Evolutionary conservation across 176 grass and related monocot genomes (phyloP).

Genomic region (Musa acuminata): DNA sequence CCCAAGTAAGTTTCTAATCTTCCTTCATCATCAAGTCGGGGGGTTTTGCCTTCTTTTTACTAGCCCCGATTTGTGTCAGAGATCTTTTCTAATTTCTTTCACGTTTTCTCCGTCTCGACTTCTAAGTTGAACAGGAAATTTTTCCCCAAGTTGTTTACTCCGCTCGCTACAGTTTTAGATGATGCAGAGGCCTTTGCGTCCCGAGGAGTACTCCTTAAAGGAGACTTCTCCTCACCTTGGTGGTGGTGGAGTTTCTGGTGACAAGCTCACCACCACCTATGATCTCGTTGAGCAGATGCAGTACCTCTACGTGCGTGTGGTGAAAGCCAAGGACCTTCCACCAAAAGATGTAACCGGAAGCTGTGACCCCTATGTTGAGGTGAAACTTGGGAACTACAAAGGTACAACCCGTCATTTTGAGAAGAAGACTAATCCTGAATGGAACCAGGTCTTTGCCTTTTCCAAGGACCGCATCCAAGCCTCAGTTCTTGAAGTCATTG

Average conservation of each 20-base stretch:
- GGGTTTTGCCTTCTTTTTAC: neutral
- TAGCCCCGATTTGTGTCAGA: neutral
- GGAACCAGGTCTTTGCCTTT: constrained; percentile 69
- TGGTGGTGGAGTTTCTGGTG: constrained; percentile 35
- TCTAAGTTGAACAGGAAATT: neutral
- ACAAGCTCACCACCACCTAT: constrained; percentile 62
- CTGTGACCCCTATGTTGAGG: constrained; percentile 59
- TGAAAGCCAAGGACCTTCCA: constrained; percentile 57
- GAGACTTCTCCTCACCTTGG: constrained; percentile 39
- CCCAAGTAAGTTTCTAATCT: neutral
- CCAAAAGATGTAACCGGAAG: constrained; percentile 51
- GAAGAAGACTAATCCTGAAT: constrained; percentile 60
- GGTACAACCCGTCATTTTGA: constrained; percentile 46
- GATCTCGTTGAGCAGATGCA: constrained; percentile 74
- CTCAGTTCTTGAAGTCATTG: constrained; percentile 40
- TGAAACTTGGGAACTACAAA: constrained; percentile 59
- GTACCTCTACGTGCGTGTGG: constrained; percentile 61
- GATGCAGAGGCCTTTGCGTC: constrained; percentile 36
- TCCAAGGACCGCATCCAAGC: constrained; percentile 62
- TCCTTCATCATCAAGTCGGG: neutral
- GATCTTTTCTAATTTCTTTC: neutral
- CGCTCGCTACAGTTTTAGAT: constrained; percentile 6
- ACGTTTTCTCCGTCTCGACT: neutral
- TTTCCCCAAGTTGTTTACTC: neutral
- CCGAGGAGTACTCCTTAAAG: constrained; percentile 43